phyloP scores from a whole-genome alignment of 148 eudicot genomes.

The Silene uniflora region DNA sequence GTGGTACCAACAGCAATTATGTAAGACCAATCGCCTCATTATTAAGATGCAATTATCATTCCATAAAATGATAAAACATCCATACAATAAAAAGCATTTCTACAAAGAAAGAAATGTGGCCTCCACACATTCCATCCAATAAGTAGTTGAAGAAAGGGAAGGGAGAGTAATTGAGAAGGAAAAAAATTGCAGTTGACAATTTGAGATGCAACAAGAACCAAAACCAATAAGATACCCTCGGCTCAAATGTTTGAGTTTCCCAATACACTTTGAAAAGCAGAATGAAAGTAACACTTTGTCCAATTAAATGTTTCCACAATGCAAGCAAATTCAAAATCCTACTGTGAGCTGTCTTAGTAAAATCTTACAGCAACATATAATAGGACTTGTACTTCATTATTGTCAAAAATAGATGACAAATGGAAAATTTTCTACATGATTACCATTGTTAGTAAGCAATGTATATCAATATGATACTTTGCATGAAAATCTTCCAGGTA shows the following conservation, averaged over 20 bases:
- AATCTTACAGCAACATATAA: slow-evolving; percentile 2
- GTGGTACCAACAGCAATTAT: no score
- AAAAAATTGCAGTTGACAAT: slow-evolving; percentile 13
- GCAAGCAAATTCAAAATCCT: slow-evolving; percentile 6
- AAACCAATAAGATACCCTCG: slow-evolving; percentile 3
- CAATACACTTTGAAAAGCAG: slow-evolving; percentile 5
- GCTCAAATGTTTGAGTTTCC: slow-evolving; percentile 5
- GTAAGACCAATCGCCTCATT: no score
- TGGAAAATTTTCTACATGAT: slow-evolving; percentile 5
- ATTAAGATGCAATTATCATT: no score
- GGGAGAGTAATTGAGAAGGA: neutral
- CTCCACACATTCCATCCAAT: neutral
- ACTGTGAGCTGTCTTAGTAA: slow-evolving; percentile 6
- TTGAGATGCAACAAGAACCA: neutral
- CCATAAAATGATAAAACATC: no score
- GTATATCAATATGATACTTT: slow-evolving; percentile 1
- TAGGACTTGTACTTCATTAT: neutral
- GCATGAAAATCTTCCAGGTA: slow-evolving; percentile 17
- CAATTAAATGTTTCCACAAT: slow-evolving; percentile 24
- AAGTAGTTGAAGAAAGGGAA: neutral
- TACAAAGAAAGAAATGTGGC: neutral
- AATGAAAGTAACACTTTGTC: slow-evolving; percentile 13
- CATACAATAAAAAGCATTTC: no score
- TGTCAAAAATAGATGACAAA: neutral
- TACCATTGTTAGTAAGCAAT: slow-evolving; percentile 7